phyloP scores from a whole-genome alignment of 164 flowering plant genomes.

The Nelumbo lutea region DNA sequence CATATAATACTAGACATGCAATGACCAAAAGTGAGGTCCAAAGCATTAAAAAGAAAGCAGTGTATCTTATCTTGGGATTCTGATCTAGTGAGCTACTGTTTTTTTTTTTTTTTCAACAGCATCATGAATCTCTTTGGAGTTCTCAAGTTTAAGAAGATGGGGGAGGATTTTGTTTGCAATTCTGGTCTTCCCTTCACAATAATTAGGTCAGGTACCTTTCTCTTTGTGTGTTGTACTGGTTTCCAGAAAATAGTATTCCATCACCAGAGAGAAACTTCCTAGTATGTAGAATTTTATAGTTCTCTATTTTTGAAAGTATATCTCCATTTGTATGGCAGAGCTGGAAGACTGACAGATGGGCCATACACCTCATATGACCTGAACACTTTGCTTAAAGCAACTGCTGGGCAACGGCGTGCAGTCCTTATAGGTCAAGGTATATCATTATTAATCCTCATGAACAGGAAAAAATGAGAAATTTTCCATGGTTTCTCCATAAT shows the following conservation, averaged over 20 bases:
- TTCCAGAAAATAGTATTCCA: neutral
- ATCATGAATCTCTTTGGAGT: constrained; percentile 99
- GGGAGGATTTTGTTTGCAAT: constrained; percentile 76
- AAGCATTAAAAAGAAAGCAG: neutral
- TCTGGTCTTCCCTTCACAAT: constrained; percentile 91
- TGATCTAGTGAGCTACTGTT: constrained; percentile 1
- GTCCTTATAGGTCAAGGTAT: constrained; percentile 90
- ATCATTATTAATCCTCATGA: neutral
- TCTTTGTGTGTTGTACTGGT: neutral
- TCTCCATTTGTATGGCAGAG: constrained; percentile 30
- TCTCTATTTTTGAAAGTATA: neutral
- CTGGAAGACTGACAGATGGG: constrained; percentile 98
- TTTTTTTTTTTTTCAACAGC: constrained; percentile 32
- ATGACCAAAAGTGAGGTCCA: neutral
- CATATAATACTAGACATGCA: neutral
- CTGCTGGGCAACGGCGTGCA: constrained; percentile 91
- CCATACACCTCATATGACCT: constrained; percentile 99
- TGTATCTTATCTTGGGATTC: neutral
- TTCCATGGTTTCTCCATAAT: neutral
- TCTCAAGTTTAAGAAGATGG: constrained; percentile 95
- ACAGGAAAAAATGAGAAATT: neutral
- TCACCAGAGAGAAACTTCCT: neutral
- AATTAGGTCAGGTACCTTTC: constrained; percentile 53
- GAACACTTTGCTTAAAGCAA: constrained; percentile 89
- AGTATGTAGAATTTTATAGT: neutral